A percentile compares a stretch with the other conserved stretches of the same genome.
These are phyloP conservation scores for Cercospora sesami DNA, from an alignment of 2,329 filamentous ascomycete genomes.

Conservation along the genomic window DNA sequence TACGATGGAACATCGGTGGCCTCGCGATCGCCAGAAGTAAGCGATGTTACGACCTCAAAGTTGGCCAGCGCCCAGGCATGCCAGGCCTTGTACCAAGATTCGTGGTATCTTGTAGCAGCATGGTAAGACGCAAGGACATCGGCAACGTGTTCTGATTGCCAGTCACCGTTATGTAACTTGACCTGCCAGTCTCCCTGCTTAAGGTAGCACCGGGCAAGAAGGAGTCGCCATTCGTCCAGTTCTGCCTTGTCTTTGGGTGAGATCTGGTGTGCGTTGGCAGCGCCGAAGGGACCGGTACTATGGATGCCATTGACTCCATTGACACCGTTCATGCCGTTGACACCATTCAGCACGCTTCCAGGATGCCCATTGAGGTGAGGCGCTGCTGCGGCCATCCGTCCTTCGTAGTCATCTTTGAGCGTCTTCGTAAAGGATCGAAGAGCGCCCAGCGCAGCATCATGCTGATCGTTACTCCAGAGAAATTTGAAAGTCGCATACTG, in stretches of 20 bases:
- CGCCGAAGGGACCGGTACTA: conserved; percentile 36
- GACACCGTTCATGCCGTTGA: conserved; percentile 43
- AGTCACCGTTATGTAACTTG: conserved; percentile 78
- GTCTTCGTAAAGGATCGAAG: conserved; percentile 63
- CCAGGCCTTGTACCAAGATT: conserved; percentile 98
- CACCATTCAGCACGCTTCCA: background rate
- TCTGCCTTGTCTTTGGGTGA: conserved; percentile 46
- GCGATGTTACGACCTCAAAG: conserved; percentile 91
- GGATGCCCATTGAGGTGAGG: conserved; percentile 13
- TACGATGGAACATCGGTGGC: conserved; percentile 61
- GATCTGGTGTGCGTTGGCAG: conserved; percentile 30
- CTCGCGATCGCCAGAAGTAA: conserved; percentile 66
- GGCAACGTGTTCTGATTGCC: conserved; percentile 80
- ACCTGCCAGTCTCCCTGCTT: conserved; percentile 97
- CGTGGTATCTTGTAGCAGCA: conserved; percentile 89
- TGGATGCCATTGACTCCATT: conserved; percentile 46
- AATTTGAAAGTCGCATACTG: conserved; percentile 97
- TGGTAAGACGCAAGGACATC: conserved; percentile 90
- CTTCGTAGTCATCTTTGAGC: conserved; percentile 59
- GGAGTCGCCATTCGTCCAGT: conserved; percentile 60
- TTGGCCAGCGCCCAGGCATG: conserved; percentile 98
- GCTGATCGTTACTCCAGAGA: conserved; percentile 81
- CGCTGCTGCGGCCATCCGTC: conserved; percentile 40
- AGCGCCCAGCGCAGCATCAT: conserved; percentile 61
- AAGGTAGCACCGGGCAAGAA: conserved; percentile 93